Percentiles rank a stretch among this genome's conserved stretches.
phyloP scores from a whole-genome alignment of 2,329 filamentous ascomycete species.

The Paraphoma sp. region DNA sequence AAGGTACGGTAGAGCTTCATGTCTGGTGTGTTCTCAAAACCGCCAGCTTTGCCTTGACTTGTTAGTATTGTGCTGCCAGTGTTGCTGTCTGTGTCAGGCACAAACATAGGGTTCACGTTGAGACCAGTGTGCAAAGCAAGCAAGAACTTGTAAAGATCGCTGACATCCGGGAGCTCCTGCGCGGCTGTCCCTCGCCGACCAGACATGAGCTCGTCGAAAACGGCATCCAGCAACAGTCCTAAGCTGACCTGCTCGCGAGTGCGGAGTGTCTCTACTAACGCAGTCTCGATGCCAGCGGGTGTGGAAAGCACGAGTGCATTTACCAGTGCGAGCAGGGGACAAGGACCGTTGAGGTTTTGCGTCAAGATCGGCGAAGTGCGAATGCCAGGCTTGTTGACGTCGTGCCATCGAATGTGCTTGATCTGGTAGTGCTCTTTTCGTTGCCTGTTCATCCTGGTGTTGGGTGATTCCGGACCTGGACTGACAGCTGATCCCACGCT shows the following conservation, averaged over 20 bases:
- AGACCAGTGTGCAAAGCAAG: constrained; percentile 92
- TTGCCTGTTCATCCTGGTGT: constrained; percentile 52
- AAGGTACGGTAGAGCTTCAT: constrained; percentile 94
- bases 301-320: constrained; percentile 90
- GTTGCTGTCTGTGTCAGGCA: constrained; percentile 59
- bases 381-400: constrained; percentile 66
- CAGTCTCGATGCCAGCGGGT: constrained; percentile 68
- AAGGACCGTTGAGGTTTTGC: constrained; percentile 94
- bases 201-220: constrained; percentile 93
- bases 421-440: constrained; percentile 86
- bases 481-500: constrained; percentile 18
- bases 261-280: constrained; percentile 77
- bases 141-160: constrained; percentile 86
- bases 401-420: constrained; percentile 87
- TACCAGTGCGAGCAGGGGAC: constrained; percentile 88
- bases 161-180: constrained; percentile 78
- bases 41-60: constrained; percentile 63
- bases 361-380: constrained; percentile 85
- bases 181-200: constrained; percentile 70
- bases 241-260: constrained; percentile 88
- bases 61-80: constrained; percentile 43
- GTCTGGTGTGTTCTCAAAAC: constrained; percentile 85
- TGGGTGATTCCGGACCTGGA: constrained; percentile 48
- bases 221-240: constrained; percentile 81
- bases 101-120: constrained; percentile 94